These are phyloP conservation scores for Marasmius sp. DNA, from an alignment of 1,284 basidiomycete genomes.

Conservation along the genomic window DNA sequence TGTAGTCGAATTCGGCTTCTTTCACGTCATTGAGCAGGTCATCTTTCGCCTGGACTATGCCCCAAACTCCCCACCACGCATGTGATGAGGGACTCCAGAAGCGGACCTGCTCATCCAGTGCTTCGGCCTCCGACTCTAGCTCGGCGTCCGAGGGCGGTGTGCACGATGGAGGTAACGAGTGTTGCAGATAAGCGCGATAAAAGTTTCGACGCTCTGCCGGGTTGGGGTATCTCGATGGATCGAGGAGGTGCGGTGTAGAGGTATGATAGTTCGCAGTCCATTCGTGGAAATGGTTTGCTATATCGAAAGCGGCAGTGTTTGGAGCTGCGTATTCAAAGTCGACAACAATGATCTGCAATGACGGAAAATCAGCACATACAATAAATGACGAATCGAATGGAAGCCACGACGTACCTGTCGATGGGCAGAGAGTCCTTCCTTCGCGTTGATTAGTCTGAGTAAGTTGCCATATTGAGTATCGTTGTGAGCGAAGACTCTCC, in stretches of 20 bases:
- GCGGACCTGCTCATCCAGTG: slow-evolving; percentile 75
- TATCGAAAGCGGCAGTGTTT: slow-evolving; percentile 89
- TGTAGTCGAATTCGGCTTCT: slow-evolving; percentile 77
- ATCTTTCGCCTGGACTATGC: slow-evolving; percentile 85
- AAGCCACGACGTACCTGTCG: slow-evolving; percentile 52
- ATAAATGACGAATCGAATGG: neutral
- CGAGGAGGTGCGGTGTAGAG: slow-evolving; percentile 71
- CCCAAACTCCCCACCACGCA: slow-evolving; percentile 92
- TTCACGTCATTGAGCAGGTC: slow-evolving; percentile 61
- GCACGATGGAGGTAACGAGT: slow-evolving; percentile 35
- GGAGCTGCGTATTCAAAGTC: slow-evolving; percentile 94
- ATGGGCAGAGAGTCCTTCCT: slow-evolving; percentile 59
- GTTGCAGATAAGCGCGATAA: slow-evolving; percentile 78
- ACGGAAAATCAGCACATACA: slow-evolving; percentile 8
- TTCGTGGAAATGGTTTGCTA: slow-evolving; percentile 95
- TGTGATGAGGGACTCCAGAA: slow-evolving; percentile 88
- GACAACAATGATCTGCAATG: slow-evolving; percentile 80
- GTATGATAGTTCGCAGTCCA: slow-evolving; percentile 92
- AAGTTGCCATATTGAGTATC: slow-evolving; percentile 94
- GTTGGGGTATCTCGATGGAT: slow-evolving; percentile 72
- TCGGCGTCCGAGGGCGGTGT: slow-evolving; percentile 29
- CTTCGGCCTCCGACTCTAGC: slow-evolving; percentile 38
- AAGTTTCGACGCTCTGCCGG: slow-evolving; percentile 76
- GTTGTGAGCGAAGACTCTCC: slow-evolving; percentile 83
- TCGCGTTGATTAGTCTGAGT: slow-evolving; percentile 64